Evolutionary conservation across 78 protist genomes (phyloP).

Genomic region (Cavenderia fasciculata): DNA sequence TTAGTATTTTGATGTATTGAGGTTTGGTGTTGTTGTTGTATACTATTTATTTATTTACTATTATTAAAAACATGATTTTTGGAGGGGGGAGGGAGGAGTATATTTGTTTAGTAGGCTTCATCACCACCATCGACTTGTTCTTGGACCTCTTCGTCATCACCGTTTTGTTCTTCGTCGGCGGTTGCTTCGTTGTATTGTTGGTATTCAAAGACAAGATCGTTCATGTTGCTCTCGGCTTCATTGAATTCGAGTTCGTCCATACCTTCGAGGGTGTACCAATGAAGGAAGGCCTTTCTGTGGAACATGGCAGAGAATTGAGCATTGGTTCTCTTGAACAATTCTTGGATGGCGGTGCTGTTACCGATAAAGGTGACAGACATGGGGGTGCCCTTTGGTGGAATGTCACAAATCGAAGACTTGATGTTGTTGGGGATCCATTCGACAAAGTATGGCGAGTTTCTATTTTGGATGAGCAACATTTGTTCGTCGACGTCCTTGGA

Average conservation of each 20-base stretch:
- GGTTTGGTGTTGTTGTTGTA: too few relatives aligned
- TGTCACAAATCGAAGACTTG: slow-evolving; percentile 97
- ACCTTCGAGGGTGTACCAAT: slow-evolving; percentile 99
- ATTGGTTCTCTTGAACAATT: slow-evolving; percentile 97
- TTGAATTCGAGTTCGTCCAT: slow-evolving; percentile 99
- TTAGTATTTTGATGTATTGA: too few relatives aligned
- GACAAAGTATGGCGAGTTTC: slow-evolving; percentile 97
- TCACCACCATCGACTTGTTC: slow-evolving; percentile 28
- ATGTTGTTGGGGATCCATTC: slow-evolving; percentile 99
- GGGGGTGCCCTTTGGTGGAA: slow-evolving; percentile 98
- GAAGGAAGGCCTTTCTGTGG: slow-evolving; percentile 99
- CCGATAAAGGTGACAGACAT: slow-evolving; percentile 98
- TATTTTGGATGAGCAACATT: slow-evolving; percentile 94
- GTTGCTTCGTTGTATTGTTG: slow-evolving; percentile 90
- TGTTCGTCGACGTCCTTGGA: slow-evolving; percentile 99
- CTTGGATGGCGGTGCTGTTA: slow-evolving; percentile 98
- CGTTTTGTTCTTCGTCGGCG: slow-evolving; percentile 16
- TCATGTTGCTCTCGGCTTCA: slow-evolving; percentile 99
- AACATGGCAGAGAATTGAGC: slow-evolving; percentile 99
- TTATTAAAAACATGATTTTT: too few relatives aligned
- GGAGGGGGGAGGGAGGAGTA: too few relatives aligned
- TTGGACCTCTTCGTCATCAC: slow-evolving; percentile 14
- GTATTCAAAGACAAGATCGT: slow-evolving; percentile 98
- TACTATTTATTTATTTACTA: too few relatives aligned
- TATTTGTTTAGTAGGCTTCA: too few relatives aligned